Percentiles rank a stretch among this genome's conserved stretches.
phyloP scores from a whole-genome alignment of 805 yeast species.

The Pichia nakasei region DNA sequence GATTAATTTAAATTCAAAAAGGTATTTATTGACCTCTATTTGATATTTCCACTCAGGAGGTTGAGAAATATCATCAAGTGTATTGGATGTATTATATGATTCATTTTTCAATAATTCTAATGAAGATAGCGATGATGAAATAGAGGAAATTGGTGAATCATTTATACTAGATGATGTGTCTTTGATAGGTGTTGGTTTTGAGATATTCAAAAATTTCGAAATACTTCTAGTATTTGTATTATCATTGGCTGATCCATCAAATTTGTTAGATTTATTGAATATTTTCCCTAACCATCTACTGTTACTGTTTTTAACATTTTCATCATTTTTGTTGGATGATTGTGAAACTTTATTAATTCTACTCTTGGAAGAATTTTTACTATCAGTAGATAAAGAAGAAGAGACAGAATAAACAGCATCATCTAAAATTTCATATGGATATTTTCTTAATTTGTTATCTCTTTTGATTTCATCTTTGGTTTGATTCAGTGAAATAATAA shows the following conservation, averaged over 20 bases:
- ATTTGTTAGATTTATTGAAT: not conserved
- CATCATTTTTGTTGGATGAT: not conserved
- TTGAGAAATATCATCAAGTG: not conserved
- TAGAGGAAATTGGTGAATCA: slow-evolving; percentile 7
- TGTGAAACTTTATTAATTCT: slow-evolving; percentile 1
- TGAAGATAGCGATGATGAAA: slow-evolving; percentile 6
- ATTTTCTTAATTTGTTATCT: slow-evolving; percentile 38
- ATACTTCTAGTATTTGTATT: slow-evolving; percentile 2
- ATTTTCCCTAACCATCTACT: too few relatives aligned
- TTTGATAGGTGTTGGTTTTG: not conserved
- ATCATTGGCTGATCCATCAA: not conserved
- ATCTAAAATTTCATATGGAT: slow-evolving; percentile 57
- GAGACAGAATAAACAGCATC: slow-evolving; percentile 45
- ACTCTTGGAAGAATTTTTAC: not conserved
- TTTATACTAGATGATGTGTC: not conserved
- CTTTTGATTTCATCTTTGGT: slow-evolving; percentile 7
- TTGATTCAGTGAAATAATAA: slow-evolving; percentile 27
- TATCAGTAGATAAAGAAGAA: not conserved
- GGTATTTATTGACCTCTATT: slow-evolving; percentile 19
- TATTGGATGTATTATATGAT: not conserved
- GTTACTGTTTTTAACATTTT: too few relatives aligned
- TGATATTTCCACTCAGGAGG: slow-evolving; percentile 37
- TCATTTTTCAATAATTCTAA: slow-evolving; percentile 1
- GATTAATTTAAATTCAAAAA: slow-evolving; percentile 21
- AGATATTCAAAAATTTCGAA: not conserved